phyloP scores from a whole-genome alignment of 2,329 filamentous ascomycete genomes.

The Cladosporium sp. region DNA sequence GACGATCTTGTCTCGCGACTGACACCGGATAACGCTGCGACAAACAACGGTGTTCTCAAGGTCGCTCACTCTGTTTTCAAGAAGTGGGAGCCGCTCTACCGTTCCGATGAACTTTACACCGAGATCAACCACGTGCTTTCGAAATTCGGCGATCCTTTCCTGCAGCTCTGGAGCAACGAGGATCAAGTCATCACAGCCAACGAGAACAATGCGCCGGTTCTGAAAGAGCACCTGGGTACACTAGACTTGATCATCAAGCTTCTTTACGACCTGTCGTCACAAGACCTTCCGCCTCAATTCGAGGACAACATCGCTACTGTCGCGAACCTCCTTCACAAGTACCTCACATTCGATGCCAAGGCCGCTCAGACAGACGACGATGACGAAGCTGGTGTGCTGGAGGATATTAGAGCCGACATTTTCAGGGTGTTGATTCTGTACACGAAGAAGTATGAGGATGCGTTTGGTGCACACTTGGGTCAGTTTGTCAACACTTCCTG shows the following conservation, averaged over 20 bases:
- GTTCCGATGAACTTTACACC: conserved; percentile 83
- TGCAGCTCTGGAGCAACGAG: conserved; percentile 69
- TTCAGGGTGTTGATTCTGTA: conserved; percentile 87
- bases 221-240: conserved; percentile 75
- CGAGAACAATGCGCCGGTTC: conserved; percentile 63
- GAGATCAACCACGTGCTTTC: conserved; percentile 94
- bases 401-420: conserved; percentile 86
- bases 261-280: conserved; percentile 93
- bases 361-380: conserved; percentile 80
- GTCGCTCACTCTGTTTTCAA: conserved; percentile 98
- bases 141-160: conserved; percentile 77
- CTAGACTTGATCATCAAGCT: conserved; percentile 86
- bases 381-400: conserved; percentile 74
- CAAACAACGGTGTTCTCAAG: conserved; percentile 91
- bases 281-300: conserved; percentile 90
- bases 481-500: conserved; percentile 87
- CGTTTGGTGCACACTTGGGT: conserved; percentile 71
- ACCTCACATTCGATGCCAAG: conserved; percentile 83
- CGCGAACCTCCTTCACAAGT: conserved; percentile 79
- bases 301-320: conserved; percentile 80
- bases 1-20: conserved; percentile 85
- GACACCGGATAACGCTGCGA: conserved; percentile 69
- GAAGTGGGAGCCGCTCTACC: conserved; percentile 89
- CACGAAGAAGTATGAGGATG: conserved; percentile 91
- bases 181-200: conserved; percentile 67